Evolutionary conservation across 2,329 filamentous ascomycete species (phyloP).

Genomic region (Verticillium tricorpus): DNA sequence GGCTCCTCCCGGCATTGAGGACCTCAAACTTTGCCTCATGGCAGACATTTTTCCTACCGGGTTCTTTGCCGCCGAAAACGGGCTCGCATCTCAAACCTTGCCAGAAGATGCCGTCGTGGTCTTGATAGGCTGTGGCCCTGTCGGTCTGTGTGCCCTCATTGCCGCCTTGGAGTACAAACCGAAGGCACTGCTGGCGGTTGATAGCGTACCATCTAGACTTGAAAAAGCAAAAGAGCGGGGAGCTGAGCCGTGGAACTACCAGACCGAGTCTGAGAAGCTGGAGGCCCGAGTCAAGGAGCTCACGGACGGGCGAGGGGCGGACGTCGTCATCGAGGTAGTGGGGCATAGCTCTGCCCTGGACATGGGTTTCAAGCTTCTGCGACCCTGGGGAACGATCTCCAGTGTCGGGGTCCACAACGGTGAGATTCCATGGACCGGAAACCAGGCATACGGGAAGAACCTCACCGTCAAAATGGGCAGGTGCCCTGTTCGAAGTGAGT

Average conservation of each 20-base stretch:
- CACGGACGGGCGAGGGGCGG: slow-evolving; percentile 77
- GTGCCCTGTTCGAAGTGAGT: slow-evolving; percentile 61
- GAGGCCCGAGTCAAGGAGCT: slow-evolving; percentile 66
- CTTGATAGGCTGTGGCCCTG: slow-evolving; percentile 78
- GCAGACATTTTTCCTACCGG: slow-evolving; percentile 89
- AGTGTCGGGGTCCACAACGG: slow-evolving; percentile 74
- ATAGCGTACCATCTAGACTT: slow-evolving; percentile 71
- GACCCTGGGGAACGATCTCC: slow-evolving; percentile 69
- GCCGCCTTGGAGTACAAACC: slow-evolving; percentile 73
- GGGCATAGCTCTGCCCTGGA: slow-evolving; percentile 64
- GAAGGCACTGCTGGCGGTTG: slow-evolving; percentile 72
- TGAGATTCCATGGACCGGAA: slow-evolving; percentile 65
- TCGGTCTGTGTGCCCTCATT: slow-evolving; percentile 79
- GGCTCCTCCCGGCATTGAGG: slow-evolving; percentile 60
- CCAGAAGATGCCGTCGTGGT: slow-evolving; percentile 64
- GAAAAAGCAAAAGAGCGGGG: slow-evolving; percentile 69
- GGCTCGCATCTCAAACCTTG: slow-evolving; percentile 59
- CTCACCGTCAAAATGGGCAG: slow-evolving; percentile 70
- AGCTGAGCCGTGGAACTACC: slow-evolving; percentile 79
- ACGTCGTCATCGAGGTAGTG: slow-evolving; percentile 78
- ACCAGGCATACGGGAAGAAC: slow-evolving; percentile 66
- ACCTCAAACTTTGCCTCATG: slow-evolving; percentile 78
- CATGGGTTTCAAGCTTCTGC: slow-evolving; percentile 67
- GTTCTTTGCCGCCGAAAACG: slow-evolving; percentile 78
- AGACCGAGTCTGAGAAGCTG: slow-evolving; percentile 60